These are phyloP conservation scores for Metschnikowia similis DNA, from an alignment of 805 yeast genomes.

Conservation along the genomic window DNA sequence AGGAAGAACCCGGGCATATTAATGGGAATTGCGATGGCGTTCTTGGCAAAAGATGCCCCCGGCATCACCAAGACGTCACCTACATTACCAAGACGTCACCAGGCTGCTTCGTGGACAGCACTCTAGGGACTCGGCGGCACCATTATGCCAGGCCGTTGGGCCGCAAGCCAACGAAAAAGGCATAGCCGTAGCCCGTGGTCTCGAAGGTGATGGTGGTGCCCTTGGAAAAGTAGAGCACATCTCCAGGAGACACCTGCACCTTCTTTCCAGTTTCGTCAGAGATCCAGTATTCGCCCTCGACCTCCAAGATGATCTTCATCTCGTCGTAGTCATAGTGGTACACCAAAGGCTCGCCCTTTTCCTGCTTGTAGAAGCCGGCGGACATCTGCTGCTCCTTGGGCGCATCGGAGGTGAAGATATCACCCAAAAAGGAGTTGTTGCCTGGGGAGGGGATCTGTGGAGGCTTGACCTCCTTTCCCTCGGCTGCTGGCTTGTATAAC, in stretches of 20 bases:
- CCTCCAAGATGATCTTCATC: conserved; percentile 65
- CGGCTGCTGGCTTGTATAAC: conserved; percentile 48
- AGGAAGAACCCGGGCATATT: too few species aligned
- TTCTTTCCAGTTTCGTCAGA: conserved; percentile 61
- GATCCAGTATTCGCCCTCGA: conserved; percentile 59
- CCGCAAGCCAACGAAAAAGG: conserved; percentile 60
- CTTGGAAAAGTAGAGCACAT: conserved; percentile 61
- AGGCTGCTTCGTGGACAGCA: too few species aligned
- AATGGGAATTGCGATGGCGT: too few species aligned
- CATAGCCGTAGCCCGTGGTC: conserved; percentile 62
- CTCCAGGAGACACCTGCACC: conserved; percentile 58
- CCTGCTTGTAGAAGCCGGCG: conserved; percentile 68
- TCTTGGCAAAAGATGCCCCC: too few species aligned
- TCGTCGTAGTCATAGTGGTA: conserved; percentile 63
- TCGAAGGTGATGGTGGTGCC: conserved; percentile 60
- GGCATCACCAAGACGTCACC: too few species aligned
- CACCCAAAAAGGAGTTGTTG: conserved; percentile 67
- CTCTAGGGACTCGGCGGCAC: too few species aligned
- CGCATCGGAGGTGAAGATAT: conserved; percentile 57
- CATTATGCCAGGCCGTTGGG: conserved; percentile 28
- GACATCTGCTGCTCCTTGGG: conserved; percentile 57
- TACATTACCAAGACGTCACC: too few species aligned
- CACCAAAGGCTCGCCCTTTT: conserved; percentile 63
- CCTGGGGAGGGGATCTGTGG: conserved; percentile 61
- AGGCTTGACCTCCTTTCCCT: conserved; percentile 51